These are phyloP conservation scores for Tetrahymena malaccensis DNA, from an alignment of 73 alveolate genomes.

Conservation along the genomic window DNA sequence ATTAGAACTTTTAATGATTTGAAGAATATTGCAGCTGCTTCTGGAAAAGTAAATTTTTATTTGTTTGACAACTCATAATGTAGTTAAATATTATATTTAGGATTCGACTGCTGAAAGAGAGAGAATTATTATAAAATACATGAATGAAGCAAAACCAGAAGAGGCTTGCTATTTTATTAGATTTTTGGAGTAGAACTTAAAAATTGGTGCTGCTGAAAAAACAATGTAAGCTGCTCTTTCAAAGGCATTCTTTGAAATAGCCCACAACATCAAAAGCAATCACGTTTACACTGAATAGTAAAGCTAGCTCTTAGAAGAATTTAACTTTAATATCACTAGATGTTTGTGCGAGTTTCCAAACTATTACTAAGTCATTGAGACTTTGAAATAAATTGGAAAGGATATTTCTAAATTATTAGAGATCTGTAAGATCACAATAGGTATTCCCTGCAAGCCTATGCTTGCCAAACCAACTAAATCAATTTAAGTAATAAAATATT, in stretches of 20 bases:
- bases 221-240: conserved; percentile 89
- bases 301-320: conserved; percentile 49
- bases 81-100: conserved; percentile 52
- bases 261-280: conserved; percentile 43
- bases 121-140: conserved; percentile 59
- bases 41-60: conserved; percentile 3
- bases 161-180: conserved; percentile 92
- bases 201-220: conserved; percentile 97
- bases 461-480: conserved; percentile 97
- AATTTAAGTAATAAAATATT: conserved; percentile 54
- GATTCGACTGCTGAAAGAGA: conserved; percentile 75
- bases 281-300: conserved; percentile 14
- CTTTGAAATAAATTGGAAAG: conserved; percentile 56
- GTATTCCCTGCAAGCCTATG: conserved; percentile 96
- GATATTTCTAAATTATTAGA: conserved; percentile 44
- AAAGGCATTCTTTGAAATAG: conserved; percentile 62
- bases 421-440: conserved; percentile 84
- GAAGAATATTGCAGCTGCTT: conserved; percentile 41
- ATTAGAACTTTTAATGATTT: conserved; percentile 38
- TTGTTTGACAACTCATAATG: background rate
- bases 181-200: conserved; percentile 83
- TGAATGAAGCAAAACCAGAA: conserved; percentile 79
- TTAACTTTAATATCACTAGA: conserved; percentile 74
- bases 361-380: conserved; percentile 77
- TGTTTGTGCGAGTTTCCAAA: conserved; percentile 89